Percentiles rank a stretch among this genome's conserved stretches.
Evolutionary conservation across 2,329 filamentous ascomycete genomes (phyloP).

Genomic region (Amesomyces nigricolor): DNA sequence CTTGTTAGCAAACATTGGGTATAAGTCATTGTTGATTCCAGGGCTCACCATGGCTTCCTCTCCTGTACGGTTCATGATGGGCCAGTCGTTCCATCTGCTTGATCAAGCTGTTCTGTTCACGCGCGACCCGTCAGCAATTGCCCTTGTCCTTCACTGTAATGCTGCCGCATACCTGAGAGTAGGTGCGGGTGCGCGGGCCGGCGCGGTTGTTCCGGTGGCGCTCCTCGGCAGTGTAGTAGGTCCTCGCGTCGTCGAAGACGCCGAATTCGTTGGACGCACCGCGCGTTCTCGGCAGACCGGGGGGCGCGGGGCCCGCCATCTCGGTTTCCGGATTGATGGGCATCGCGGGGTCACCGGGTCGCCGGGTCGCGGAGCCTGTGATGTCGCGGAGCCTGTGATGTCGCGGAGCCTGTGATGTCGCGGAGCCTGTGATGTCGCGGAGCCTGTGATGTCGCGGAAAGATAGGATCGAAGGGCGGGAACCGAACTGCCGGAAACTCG

Average conservation of each 20-base stretch:
- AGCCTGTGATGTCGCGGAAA: not conserved
- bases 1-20: not conserved
- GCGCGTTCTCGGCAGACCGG: conserved; percentile 17
- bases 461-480: not conserved
- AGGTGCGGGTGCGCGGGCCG: conserved; percentile 50
- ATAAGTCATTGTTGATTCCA: not conserved
- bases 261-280: conserved; percentile 43
- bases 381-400: too few species aligned
- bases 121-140: conserved; percentile 27
- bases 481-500: not conserved
- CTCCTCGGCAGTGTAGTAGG: conserved; percentile 53
- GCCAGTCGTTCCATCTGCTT: conserved; percentile 49
- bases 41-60: conserved; percentile 51
- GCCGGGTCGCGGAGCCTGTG: too few species aligned
- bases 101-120: conserved; percentile 45
- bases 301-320: conserved; percentile 15
- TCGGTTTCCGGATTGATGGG: conserved; percentile 12
- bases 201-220: conserved; percentile 43
- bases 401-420: not conserved
- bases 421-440: not conserved
- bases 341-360: not conserved
- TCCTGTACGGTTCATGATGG: conserved; percentile 49
- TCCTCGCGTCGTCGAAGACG: conserved; percentile 53
- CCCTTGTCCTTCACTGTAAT: not conserved
- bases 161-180: conserved; percentile 43